A percentile compares a stretch with the other conserved stretches of the same genome.
Conservation (phyloP, 2,329 filamentous ascomycete genomes). For the Ophiostoma montium region DNA sequence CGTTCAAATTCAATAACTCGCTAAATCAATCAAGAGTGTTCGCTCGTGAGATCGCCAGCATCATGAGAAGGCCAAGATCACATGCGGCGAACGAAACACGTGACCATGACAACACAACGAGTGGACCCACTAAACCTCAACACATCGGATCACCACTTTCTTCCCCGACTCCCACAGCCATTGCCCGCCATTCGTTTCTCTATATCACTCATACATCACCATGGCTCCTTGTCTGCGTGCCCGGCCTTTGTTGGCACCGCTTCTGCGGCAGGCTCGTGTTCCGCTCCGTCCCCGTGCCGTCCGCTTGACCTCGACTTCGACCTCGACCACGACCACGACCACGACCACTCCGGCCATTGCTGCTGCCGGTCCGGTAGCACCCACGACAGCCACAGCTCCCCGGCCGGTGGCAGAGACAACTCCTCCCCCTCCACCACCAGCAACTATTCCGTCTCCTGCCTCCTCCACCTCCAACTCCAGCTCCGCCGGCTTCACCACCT, state of each 20-base stretch:
- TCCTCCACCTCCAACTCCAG: neutral
- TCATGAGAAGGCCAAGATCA: too few relatives aligned
- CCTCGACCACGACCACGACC: neutral
- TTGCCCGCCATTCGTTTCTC: conserved; percentile 1
- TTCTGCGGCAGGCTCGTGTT: neutral
- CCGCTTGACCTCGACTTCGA: neutral
- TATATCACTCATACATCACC: conserved; percentile 6
- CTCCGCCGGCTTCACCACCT: conserved; percentile 19
- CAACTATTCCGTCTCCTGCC: neutral
- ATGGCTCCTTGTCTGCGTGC: conserved; percentile 21
- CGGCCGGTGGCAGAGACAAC: neutral
- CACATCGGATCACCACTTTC: too few relatives aligned
- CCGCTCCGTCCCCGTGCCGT: neutral
- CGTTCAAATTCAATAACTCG: too few relatives aligned
- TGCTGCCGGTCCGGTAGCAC: neutral
- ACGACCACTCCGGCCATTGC: neutral
- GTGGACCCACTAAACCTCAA: too few relatives aligned
- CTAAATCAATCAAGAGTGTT: too few relatives aligned
- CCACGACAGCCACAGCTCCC: neutral
- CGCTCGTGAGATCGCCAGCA: too few relatives aligned
- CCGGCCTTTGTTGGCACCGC: conserved; percentile 13
- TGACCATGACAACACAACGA: too few relatives aligned
- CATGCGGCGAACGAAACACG: too few relatives aligned
- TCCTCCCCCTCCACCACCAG: neutral
- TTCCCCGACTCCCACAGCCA: conserved; percentile 1